These are phyloP conservation scores for Pyrus betulifolia DNA, from an alignment of 306 rosid genomes.

Conservation along the genomic window DNA sequence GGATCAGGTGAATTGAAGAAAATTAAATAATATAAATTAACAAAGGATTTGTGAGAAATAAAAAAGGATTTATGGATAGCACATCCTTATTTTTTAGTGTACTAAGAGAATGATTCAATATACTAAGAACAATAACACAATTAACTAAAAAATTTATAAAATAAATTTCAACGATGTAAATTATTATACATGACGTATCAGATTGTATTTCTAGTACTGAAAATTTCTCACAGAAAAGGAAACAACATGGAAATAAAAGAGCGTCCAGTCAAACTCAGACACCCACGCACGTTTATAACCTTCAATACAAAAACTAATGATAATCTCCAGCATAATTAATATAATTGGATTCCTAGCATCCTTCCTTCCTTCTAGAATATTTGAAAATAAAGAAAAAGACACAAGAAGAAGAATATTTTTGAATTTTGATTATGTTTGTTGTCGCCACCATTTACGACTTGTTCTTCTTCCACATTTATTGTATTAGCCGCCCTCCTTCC, in stretches of 20 bases:
- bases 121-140: too few species aligned
- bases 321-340: not conserved
- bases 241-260: not conserved
- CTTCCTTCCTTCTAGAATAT: not conserved
- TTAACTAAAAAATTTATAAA: too few species aligned
- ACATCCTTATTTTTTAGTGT: too few species aligned
- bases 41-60: too few species aligned
- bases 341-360: not conserved
- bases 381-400: not conserved
- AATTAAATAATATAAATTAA: too few species aligned
- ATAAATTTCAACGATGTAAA: too few species aligned
- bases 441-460: slow-evolving; percentile 63
- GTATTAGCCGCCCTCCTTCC: slow-evolving; percentile 26
- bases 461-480: slow-evolving; percentile 24
- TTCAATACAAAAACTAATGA: not conserved
- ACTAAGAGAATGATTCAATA: accelerated
- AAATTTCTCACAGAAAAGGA: not conserved
- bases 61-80: too few species aligned
- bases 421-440: slow-evolving; percentile 1
- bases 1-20: too few species aligned
- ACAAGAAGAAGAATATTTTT: not conserved
- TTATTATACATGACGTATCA: too few species aligned
- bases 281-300: not conserved
- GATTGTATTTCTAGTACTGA: too few species aligned
- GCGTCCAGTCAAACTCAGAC: not conserved